Percentiles rank a stretch among this genome's conserved stretches.
Conservation (phyloP, 1,284 basidiomycete genomes). For the Somion occarium region DNA sequence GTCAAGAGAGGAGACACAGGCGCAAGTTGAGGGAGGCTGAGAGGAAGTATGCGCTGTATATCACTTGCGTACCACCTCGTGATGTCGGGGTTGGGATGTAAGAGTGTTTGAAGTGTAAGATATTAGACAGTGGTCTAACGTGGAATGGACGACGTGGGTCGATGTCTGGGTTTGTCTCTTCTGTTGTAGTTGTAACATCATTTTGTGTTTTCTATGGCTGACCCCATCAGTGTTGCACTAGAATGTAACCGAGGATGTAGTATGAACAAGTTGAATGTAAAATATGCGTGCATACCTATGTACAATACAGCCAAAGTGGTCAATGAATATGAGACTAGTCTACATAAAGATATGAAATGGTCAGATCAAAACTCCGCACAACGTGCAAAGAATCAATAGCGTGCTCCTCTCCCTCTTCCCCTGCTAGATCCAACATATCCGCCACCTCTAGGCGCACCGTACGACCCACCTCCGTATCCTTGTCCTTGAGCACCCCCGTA, state of each 20-base stretch:
- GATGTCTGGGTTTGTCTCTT: no score
- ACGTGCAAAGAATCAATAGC: conserved; percentile 5
- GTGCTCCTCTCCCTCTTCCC: conserved; percentile 16
- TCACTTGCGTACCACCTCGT: conserved; percentile 39
- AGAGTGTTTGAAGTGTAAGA: not conserved
- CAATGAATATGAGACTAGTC: not conserved
- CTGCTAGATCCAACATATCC: conserved; percentile 20
- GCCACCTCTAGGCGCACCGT: conserved; percentile 12
- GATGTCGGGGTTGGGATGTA: not conserved
- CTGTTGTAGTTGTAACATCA: no score
- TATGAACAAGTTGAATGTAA: not conserved
- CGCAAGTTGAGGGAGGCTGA: conserved; percentile 50
- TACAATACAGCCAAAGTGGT: not conserved
- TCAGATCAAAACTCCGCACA: not conserved
- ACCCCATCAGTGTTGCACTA: no score
- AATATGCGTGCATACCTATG: not conserved
- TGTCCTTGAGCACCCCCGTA: conserved; percentile 14
- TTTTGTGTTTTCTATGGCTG: no score
- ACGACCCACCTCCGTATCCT: conserved; percentile 17
- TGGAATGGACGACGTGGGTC: no score
- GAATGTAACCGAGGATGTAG: not conserved
- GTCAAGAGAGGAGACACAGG: conserved; percentile 39
- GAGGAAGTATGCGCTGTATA: conserved; percentile 56
- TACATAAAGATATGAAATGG: not conserved
- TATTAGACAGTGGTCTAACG: no score